A percentile compares a stretch with the other conserved stretches of the same genome.
phyloP scores from a whole-genome alignment of 2,329 filamentous ascomycete species.

The Cucurbitaria berberidis region DNA sequence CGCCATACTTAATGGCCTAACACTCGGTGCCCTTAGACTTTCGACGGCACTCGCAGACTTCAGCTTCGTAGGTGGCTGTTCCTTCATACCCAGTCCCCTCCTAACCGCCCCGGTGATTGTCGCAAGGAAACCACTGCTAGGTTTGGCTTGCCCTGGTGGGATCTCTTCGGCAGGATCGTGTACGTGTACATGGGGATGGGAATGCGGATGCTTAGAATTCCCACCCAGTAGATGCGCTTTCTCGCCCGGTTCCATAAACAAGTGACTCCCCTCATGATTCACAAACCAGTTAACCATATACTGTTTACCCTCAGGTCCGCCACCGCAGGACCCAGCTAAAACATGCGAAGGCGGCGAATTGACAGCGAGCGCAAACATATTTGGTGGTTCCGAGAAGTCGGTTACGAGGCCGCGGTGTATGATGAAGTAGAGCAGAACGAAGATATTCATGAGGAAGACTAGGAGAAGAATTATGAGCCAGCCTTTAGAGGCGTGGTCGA shows the following conservation, averaged over 20 bases:
- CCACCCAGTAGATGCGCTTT: slow-evolving; percentile 28
- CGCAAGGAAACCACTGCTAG: slow-evolving; percentile 1
- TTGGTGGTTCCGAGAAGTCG: slow-evolving; percentile 79
- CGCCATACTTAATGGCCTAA: slow-evolving; percentile 32
- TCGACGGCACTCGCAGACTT: slow-evolving; percentile 29
- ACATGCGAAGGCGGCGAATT: slow-evolving; percentile 64
- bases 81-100: slow-evolving; percentile 18
- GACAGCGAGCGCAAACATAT: slow-evolving; percentile 73
- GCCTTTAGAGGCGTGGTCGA: slow-evolving; percentile 64
- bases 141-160: neutral
- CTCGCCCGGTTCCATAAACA: slow-evolving; percentile 58
- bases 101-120: slow-evolving; percentile 11
- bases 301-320: slow-evolving; percentile 59
- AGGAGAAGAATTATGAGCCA: slow-evolving; percentile 72
- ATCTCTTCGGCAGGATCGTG: slow-evolving; percentile 6
- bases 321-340: slow-evolving; percentile 63
- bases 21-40: slow-evolving; percentile 12
- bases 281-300: slow-evolving; percentile 55
- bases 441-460: slow-evolving; percentile 70
- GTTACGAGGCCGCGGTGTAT: slow-evolving; percentile 69
- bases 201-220: slow-evolving; percentile 13
- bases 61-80: slow-evolving; percentile 13
- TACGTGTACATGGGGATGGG: slow-evolving; percentile 11
- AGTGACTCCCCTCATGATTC: slow-evolving; percentile 58
- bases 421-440: slow-evolving; percentile 69